Evolutionary conservation across 768 basidiomycete genomes (phyloP).

Genomic region (Kwoniella bestiolae): DNA sequence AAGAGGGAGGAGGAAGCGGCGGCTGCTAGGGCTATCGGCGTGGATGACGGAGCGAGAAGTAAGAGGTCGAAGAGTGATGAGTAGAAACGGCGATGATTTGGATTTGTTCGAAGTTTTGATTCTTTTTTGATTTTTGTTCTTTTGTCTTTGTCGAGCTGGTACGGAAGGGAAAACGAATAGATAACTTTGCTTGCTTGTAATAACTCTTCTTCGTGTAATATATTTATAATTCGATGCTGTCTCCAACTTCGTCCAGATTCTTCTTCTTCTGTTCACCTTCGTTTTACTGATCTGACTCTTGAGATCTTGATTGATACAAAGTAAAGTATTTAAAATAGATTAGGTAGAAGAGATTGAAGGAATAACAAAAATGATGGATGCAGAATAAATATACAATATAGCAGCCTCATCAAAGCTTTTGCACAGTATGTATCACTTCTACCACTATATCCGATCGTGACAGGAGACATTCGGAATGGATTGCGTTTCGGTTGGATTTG

Average conservation of each 20-base stretch:
- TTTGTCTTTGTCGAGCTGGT: neutral
- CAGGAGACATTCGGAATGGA: no score
- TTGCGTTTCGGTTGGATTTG: no score
- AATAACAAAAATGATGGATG: neutral
- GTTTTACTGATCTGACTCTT: no score
- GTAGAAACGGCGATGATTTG: conserved; percentile 7
- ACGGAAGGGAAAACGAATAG: neutral
- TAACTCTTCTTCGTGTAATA: neutral
- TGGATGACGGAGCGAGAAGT: neutral
- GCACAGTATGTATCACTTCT: no score
- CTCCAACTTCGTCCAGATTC: neutral
- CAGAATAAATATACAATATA: neutral
- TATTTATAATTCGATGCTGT: neutral
- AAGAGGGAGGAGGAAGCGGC: conserved; percentile 43
- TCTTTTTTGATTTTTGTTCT: neutral
- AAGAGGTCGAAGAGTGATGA: conserved; percentile 27
- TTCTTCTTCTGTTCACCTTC: neutral
- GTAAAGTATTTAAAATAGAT: neutral
- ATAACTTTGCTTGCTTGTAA: conserved; percentile 5
- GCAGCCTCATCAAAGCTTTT: no score
- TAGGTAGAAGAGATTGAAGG: neutral
- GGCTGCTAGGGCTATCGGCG: neutral
- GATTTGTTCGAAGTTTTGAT: neutral
- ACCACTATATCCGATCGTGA: no score
- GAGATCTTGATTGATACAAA: no score